These are phyloP conservation scores for Pleurotus djamor DNA, from an alignment of 768 basidiomycete species.

Conservation along the genomic window DNA sequence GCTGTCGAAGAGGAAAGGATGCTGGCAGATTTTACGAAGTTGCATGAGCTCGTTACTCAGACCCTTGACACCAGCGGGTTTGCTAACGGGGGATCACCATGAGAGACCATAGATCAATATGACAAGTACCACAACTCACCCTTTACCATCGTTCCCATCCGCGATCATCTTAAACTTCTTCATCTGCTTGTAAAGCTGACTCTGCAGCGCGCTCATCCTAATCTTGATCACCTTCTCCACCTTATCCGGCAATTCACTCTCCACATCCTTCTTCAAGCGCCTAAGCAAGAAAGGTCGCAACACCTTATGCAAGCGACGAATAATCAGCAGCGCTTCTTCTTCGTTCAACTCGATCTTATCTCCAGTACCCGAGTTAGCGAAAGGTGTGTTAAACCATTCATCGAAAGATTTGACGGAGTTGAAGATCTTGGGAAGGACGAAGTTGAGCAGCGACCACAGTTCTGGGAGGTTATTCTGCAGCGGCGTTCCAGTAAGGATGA, in stretches of 20 bases:
- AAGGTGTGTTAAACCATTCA: conserved; percentile 99
- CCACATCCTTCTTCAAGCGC: conserved; percentile 94
- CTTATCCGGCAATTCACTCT: conserved; percentile 94
- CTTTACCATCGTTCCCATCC: conserved; percentile 71
- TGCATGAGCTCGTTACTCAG: conserved; percentile 97
- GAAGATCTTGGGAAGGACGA: conserved; percentile 93
- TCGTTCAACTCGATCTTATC: conserved; percentile 99
- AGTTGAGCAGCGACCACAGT: conserved; percentile 93
- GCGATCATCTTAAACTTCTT: conserved; percentile 98
- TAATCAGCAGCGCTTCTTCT: conserved; percentile 98
- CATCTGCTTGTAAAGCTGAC: conserved; percentile 94
- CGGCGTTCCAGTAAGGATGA: conserved; percentile 94
- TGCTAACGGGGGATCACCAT: conserved; percentile 34
- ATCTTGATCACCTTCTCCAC: conserved; percentile 98
- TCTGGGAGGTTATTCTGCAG: conserved; percentile 97
- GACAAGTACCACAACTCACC: conserved; percentile 42
- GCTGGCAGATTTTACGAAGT: conserved; percentile 96
- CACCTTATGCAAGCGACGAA: conserved; percentile 95
- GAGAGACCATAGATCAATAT: not conserved
- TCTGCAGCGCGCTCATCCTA: conserved; percentile 90
- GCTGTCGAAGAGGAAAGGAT: conserved; percentile 94
- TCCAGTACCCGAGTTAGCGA: conserved; percentile 95
- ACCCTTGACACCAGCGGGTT: conserved; percentile 79
- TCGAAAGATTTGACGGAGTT: conserved; percentile 99
- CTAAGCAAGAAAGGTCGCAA: conserved; percentile 92